phyloP scores from a whole-genome alignment of 169 alveolate species.

The Eimeria zaria region DNA sequence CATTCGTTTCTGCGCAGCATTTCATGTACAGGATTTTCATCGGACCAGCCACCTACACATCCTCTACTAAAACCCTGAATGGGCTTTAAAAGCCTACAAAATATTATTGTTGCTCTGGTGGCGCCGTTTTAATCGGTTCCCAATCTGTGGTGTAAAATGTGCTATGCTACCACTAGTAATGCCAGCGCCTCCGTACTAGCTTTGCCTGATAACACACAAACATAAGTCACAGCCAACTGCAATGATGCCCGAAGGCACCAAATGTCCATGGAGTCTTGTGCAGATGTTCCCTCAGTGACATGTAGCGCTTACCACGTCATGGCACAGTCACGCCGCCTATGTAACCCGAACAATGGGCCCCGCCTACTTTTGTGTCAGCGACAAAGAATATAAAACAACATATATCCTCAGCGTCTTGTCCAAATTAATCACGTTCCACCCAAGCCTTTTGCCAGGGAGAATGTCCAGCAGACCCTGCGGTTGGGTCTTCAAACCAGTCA shows the following conservation, averaged over 20 bases:
- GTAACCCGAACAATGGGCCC: background rate
- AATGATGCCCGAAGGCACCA: no score
- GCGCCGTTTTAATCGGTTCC: background rate
- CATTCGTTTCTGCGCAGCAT: background rate
- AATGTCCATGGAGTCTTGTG: no score
- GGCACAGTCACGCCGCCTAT: background rate
- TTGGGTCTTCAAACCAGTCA: background rate
- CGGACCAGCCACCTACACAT: background rate
- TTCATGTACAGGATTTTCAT: background rate
- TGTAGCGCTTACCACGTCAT: no score
- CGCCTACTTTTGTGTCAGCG: background rate
- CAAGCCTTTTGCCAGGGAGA: background rate
- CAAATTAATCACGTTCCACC: background rate
- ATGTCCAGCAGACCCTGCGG: background rate
- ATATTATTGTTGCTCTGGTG: background rate
- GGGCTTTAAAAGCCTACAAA: background rate
- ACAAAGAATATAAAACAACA: background rate
- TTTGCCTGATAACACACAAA: background rate
- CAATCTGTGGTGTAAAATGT: background rate
- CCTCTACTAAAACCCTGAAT: background rate
- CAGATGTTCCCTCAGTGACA: no score
- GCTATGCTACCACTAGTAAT: background rate
- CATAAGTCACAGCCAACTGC: background rate
- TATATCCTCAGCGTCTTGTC: background rate
- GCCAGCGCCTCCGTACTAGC: background rate